A percentile compares a stretch with the other conserved stretches of the same genome.
phyloP scores from a whole-genome alignment of 805 yeast species.

The Candida nitratophila region DNA sequence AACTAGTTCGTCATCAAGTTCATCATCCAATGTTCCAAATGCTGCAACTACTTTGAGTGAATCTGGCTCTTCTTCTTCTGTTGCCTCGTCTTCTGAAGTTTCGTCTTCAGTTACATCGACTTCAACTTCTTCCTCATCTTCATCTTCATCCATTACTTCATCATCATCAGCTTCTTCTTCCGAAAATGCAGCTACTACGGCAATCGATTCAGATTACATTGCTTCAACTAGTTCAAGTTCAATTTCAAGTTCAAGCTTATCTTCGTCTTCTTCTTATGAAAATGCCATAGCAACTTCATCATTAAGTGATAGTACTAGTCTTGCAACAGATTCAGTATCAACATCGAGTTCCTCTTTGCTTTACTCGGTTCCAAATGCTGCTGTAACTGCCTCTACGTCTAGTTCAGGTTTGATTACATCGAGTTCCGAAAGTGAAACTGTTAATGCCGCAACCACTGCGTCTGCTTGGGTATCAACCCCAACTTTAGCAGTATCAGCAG shows the following conservation, averaged over 20 bases:
- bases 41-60: too few species aligned
- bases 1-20: not conserved
- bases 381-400: not conserved
- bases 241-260: not conserved
- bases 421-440: too few species aligned
- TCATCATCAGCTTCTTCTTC: not conserved
- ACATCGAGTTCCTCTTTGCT: too few species aligned
- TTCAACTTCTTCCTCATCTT: not conserved
- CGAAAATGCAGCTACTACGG: conserved; percentile 1
- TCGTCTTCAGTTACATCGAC: not conserved
- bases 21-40: not conserved
- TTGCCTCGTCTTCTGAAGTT: not conserved
- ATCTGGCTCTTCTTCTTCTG: not conserved
- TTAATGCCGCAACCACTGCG: not conserved
- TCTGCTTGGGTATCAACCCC: not conserved
- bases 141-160: not conserved
- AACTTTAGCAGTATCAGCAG: not conserved
- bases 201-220: not conserved
- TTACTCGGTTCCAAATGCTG: too few species aligned
- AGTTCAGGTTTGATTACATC: too few species aligned
- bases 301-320: not conserved
- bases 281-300: not conserved
- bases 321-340: too few species aligned
- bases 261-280: not conserved
- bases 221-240: not conserved